Conservation (phyloP, 768 basidiomycete species). For the Suillus clintonianus region DNA sequence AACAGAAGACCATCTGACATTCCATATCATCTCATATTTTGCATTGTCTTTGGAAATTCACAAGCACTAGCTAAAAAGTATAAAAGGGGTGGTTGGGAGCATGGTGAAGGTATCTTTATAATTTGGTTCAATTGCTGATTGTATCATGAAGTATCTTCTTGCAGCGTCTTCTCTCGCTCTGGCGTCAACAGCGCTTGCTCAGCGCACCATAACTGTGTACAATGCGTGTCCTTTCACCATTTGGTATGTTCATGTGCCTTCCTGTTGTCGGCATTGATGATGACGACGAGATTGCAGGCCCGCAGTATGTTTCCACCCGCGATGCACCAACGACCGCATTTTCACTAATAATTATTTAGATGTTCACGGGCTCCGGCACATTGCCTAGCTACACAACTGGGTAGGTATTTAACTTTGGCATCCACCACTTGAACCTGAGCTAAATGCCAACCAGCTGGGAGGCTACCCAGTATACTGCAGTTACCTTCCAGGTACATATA, state of each 20-base stretch:
- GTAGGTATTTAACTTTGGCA: conserved; percentile 32
- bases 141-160: conserved; percentile 24
- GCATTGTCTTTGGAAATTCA: not conserved
- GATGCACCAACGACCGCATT: not conserved
- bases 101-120: not conserved
- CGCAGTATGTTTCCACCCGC: conserved; percentile 31
- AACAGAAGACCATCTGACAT: not conserved
- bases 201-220: conserved; percentile 59
- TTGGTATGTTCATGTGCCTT: conserved; percentile 42
- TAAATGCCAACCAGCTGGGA: conserved; percentile 31
- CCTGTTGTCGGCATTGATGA: not conserved
- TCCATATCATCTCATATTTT: not conserved
- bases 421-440: not conserved
- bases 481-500: conserved; percentile 26
- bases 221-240: conserved; percentile 71
- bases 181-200: conserved; percentile 36
- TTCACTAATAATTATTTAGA: conserved; percentile 29
- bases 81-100: not conserved
- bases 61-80: not conserved
- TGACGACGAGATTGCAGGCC: conserved; percentile 38
- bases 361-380: conserved; percentile 61
- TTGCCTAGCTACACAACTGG: conserved; percentile 47
- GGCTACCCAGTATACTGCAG: conserved; percentile 27
- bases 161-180: conserved; percentile 29
- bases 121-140: not conserved